These are phyloP conservation scores for Pelargonium cotyledonis DNA, from an alignment of 441 rosid genomes.

Conservation along the genomic window DNA sequence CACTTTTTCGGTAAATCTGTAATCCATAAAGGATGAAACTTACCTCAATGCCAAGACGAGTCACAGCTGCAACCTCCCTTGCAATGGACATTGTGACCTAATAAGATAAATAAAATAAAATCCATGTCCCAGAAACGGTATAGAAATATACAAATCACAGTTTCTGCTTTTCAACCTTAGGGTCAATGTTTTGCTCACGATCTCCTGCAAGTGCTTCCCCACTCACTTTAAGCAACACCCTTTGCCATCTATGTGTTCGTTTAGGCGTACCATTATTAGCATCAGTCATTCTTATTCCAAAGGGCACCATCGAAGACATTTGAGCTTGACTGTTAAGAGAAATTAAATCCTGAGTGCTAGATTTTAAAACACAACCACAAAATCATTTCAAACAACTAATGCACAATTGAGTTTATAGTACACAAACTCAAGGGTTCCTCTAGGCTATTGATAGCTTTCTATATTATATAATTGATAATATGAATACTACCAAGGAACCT, in stretches of 20 bases:
- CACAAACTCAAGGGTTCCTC: too few species aligned
- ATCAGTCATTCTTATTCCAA: slow-evolving; percentile 41
- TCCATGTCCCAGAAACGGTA: neutral
- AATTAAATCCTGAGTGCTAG: slow-evolving; percentile 7
- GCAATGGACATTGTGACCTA: slow-evolving; percentile 92
- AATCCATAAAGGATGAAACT: neutral
- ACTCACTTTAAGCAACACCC: slow-evolving; percentile 91
- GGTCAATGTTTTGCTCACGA: slow-evolving; percentile 67
- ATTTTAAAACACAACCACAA: neutral
- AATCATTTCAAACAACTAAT: neutral
- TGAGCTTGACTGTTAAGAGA: slow-evolving; percentile 42
- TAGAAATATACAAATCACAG: slow-evolving; percentile 11
- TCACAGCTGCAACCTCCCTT: slow-evolving; percentile 86
- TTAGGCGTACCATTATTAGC: slow-evolving; percentile 26
- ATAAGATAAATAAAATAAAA: neutral
- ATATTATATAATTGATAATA: too few species aligned
- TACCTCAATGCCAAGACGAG: slow-evolving; percentile 87
- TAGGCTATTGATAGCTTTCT: too few species aligned
- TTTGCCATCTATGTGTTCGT: slow-evolving; percentile 66
- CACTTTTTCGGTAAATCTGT: too few species aligned
- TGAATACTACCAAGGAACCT: too few species aligned
- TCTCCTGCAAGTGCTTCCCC: slow-evolving; percentile 98
- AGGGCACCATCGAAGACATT: slow-evolving; percentile 46
- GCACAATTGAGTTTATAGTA: too few species aligned
- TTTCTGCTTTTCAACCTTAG: slow-evolving; percentile 45